Percentiles rank a stretch among this genome's conserved stretches.
phyloP scores from a whole-genome alignment of 306 rosid genomes.

The Cicer pinnatifidum region DNA sequence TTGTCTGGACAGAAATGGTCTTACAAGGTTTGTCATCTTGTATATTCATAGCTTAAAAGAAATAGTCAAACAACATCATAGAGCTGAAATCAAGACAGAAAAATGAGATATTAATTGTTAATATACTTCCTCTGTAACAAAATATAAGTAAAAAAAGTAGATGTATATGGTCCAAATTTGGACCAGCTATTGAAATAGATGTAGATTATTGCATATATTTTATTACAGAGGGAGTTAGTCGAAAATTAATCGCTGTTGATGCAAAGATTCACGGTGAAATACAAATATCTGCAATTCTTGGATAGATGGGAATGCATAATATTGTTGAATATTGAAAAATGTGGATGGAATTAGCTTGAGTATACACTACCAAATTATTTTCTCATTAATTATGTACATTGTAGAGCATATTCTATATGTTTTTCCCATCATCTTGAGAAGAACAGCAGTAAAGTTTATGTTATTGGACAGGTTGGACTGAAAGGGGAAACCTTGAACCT shows the following conservation, averaged over 20 bases:
- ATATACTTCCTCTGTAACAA: background rate
- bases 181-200: too few species aligned
- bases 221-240: background rate
- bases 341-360: background rate
- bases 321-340: constrained; percentile 17
- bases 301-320: background rate
- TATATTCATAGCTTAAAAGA: background rate
- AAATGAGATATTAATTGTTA: constrained; percentile 3
- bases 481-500: constrained; percentile 75
- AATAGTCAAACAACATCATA: background rate
- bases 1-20: constrained; percentile 87
- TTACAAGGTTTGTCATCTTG: constrained; percentile 67
- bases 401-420: constrained; percentile 10
- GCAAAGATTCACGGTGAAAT: background rate
- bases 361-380: background rate
- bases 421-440: constrained; percentile 6
- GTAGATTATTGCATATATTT: too few species aligned
- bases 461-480: constrained; percentile 70
- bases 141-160: too few species aligned
- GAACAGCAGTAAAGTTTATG: constrained; percentile 18
- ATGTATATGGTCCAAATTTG: too few species aligned
- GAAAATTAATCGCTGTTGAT: constrained; percentile 20
- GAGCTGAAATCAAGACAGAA: constrained; percentile 5
- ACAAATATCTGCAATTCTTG: background rate
- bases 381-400: background rate